phyloP scores from a whole-genome alignment of 2,329 filamentous ascomycete genomes.

The Metarhizium album region DNA sequence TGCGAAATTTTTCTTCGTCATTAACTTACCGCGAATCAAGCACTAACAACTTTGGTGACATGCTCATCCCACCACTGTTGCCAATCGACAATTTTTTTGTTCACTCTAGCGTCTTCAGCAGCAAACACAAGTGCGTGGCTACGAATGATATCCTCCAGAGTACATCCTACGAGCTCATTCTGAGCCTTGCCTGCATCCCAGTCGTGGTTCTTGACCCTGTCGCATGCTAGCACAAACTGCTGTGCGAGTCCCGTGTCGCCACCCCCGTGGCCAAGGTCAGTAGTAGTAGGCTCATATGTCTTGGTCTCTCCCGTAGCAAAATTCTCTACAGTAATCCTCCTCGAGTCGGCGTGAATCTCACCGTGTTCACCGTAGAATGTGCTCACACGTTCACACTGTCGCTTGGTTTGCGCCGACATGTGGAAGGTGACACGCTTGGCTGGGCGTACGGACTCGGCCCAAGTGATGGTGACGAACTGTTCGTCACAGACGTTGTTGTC shows the following conservation, averaged over 20 bases:
- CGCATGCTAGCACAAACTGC: conserved; percentile 75
- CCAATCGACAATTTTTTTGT: conserved; percentile 64
- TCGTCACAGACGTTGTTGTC: conserved; percentile 94
- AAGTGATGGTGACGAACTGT: conserved; percentile 77
- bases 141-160: conserved; percentile 73
- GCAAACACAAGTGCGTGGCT: conserved; percentile 92
- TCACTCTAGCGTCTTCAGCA: conserved; percentile 72
- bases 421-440: conserved; percentile 85
- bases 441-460: conserved; percentile 59
- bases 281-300: conserved; percentile 20
- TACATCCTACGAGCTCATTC: conserved; percentile 65
- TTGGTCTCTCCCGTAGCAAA: conserved; percentile 25
- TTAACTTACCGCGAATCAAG: not conserved
- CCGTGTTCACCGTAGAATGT: conserved; percentile 78
- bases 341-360: conserved; percentile 77
- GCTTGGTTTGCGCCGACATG: conserved; percentile 85
- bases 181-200: conserved; percentile 63
- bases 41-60: conserved; percentile 14
- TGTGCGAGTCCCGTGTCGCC: conserved; percentile 51
- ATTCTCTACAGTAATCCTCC: conserved; percentile 63
- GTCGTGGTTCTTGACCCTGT: conserved; percentile 62
- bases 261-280: conserved; percentile 29
- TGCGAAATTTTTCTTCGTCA: not conserved
- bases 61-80: conserved; percentile 56
- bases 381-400: conserved; percentile 76